Conservation (phyloP, 2,329 filamentous ascomycete genomes). For the Aspergillus uvarum region DNA sequence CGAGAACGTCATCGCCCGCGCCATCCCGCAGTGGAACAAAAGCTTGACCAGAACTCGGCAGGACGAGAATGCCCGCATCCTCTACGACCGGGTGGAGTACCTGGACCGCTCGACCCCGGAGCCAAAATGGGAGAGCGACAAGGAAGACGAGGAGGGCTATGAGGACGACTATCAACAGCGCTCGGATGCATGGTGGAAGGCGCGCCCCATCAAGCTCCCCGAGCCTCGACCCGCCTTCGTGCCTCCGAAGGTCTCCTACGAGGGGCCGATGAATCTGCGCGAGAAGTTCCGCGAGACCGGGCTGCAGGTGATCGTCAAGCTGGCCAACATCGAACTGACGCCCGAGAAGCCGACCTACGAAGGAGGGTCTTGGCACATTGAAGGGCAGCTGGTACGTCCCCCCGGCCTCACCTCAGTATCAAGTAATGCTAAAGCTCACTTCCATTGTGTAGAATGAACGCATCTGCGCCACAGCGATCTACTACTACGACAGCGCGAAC, state of each 20-base stretch:
- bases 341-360: slow-evolving; percentile 57
- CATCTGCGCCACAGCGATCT: slow-evolving; percentile 63
- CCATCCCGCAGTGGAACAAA: slow-evolving; percentile 50
- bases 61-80: slow-evolving; percentile 4
- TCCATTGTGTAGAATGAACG: slow-evolving; percentile 53
- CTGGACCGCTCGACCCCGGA: neutral
- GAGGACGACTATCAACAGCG: slow-evolving; percentile 5
- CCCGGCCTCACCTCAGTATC: neutral
- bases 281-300: slow-evolving; percentile 37
- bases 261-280: slow-evolving; percentile 17
- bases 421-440: too few species aligned
- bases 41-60: slow-evolving; percentile 12
- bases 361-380: slow-evolving; percentile 45
- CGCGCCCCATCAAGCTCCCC: slow-evolving; percentile 7
- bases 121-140: neutral
- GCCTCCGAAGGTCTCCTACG: slow-evolving; percentile 9
- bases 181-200: neutral
- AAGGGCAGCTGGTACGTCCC: slow-evolving; percentile 40
- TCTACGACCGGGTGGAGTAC: slow-evolving; percentile 8
- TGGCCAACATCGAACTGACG: slow-evolving; percentile 61
- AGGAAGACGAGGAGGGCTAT: slow-evolving; percentile 6
- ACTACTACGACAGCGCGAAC: slow-evolving; percentile 64
- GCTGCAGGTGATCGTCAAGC: slow-evolving; percentile 56
- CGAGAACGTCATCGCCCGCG: slow-evolving; percentile 37
- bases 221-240: neutral